Evolutionary conservation across 106 monocot species (phyloP).

Genomic region (Allium fistulosum): DNA sequence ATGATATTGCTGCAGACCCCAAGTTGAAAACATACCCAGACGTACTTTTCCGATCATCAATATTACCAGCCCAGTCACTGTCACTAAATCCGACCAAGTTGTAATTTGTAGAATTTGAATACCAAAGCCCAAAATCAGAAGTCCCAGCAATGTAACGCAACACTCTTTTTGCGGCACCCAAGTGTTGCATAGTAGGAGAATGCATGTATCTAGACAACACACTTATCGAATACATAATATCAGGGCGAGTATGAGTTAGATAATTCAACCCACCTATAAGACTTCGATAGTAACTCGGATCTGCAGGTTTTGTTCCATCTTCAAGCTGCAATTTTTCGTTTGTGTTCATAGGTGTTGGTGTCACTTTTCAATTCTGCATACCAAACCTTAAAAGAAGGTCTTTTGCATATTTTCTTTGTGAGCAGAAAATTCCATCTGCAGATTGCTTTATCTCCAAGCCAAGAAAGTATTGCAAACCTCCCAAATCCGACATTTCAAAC

Average conservation of each 20-base stretch:
- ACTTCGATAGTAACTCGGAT: neutral
- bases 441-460: neutral
- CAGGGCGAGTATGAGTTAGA: conserved; percentile 1
- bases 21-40: no score
- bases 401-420: conserved; percentile 5
- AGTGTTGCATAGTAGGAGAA: neutral
- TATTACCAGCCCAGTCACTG: conserved; percentile 7
- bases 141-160: conserved; percentile 3
- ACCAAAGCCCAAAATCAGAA: neutral
- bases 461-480: conserved; percentile 1
- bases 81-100: neutral
- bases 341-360: neutral
- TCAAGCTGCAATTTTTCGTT: neutral
- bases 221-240: neutral
- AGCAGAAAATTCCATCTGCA: neutral
- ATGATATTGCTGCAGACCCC: no score
- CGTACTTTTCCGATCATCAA: conserved; percentile 2
- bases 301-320: neutral
- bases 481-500: conserved; percentile 9
- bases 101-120: no score
- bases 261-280: neutral
- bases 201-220: conserved; percentile 5
- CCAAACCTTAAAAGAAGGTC: neutral
- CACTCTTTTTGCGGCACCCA: neutral
- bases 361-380: neutral